Percentiles rank a stretch among this genome's conserved stretches.
These are phyloP conservation scores for Tolypocladium sp. DNA, from an alignment of 2,329 filamentous ascomycete species.

Conservation along the genomic window DNA sequence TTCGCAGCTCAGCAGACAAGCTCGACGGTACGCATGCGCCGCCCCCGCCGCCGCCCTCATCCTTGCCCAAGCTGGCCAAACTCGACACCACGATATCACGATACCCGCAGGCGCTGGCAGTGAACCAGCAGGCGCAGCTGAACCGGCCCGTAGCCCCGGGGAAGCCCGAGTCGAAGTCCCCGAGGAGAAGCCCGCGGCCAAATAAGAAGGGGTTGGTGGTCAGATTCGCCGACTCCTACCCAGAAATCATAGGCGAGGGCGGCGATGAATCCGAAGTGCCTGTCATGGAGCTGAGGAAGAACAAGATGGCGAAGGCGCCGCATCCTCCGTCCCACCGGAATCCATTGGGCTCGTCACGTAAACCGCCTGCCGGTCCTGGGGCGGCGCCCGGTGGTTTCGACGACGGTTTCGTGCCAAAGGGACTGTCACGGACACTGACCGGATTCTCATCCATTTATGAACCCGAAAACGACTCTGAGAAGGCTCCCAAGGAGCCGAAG, in stretches of 20 bases:
- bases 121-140: conserved; percentile 33
- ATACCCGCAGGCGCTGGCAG: conserved; percentile 44
- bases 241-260: conserved; percentile 81
- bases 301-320: conserved; percentile 33
- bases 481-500: not conserved
- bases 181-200: conserved; percentile 33
- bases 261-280: conserved; percentile 77
- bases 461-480: conserved; percentile 6
- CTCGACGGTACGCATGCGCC: conserved; percentile 43
- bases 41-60: conserved; percentile 31
- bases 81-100: conserved; percentile 49
- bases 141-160: conserved; percentile 30
- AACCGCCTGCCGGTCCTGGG: not conserved
- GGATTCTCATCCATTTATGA: conserved; percentile 33
- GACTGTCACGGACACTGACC: conserved; percentile 49
- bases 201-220: conserved; percentile 63
- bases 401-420: conserved; percentile 42
- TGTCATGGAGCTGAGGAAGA: conserved; percentile 59
- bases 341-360: conserved; percentile 3
- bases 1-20: conserved; percentile 46
- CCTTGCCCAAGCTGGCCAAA: conserved; percentile 39
- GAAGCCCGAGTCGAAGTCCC: conserved; percentile 31
- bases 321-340: conserved; percentile 17
- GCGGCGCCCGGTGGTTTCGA: conserved; percentile 7
- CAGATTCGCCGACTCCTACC: conserved; percentile 61